Evolutionary conservation across 768 basidiomycete species (phyloP).

Genomic region (Leccinum olivaceopallidum): DNA sequence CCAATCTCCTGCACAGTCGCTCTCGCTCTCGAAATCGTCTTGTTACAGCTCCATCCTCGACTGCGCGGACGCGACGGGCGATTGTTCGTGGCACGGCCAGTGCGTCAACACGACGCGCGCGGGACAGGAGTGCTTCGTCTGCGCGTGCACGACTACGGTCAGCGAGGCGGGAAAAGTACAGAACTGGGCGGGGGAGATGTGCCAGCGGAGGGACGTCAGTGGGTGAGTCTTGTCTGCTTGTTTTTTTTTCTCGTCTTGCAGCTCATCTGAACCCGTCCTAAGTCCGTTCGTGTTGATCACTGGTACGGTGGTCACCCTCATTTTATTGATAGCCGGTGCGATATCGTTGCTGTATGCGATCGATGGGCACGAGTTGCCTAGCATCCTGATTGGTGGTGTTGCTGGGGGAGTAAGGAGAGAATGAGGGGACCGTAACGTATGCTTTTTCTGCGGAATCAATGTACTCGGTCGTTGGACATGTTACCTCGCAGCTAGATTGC

Average conservation of each 20-base stretch:
- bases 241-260: background rate
- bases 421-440: conserved; percentile 23
- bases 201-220: conserved; percentile 80
- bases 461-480: conserved; percentile 2
- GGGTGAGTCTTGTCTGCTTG: conserved; percentile 51
- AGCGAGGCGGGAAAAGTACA: conserved; percentile 55
- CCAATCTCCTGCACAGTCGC: conserved; percentile 36
- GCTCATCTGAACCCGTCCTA: background rate
- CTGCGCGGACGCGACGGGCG: conserved; percentile 61
- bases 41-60: conserved; percentile 57
- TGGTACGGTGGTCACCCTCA: conserved; percentile 64
- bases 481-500: background rate
- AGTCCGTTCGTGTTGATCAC: conserved; percentile 76
- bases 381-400: conserved; percentile 66
- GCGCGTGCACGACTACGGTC: conserved; percentile 48
- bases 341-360: conserved; percentile 64
- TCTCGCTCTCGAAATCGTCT: conserved; percentile 46
- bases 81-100: conserved; percentile 70
- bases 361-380: conserved; percentile 66
- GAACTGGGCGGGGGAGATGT: conserved; percentile 73
- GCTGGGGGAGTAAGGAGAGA: conserved; percentile 52
- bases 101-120: conserved; percentile 63
- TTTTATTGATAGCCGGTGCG: conserved; percentile 67
- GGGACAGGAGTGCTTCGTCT: conserved; percentile 52
- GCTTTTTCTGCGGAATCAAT: background rate